Evolutionary conservation across 768 basidiomycete species (phyloP).

Genomic region (Coprinopsis cinerea): DNA sequence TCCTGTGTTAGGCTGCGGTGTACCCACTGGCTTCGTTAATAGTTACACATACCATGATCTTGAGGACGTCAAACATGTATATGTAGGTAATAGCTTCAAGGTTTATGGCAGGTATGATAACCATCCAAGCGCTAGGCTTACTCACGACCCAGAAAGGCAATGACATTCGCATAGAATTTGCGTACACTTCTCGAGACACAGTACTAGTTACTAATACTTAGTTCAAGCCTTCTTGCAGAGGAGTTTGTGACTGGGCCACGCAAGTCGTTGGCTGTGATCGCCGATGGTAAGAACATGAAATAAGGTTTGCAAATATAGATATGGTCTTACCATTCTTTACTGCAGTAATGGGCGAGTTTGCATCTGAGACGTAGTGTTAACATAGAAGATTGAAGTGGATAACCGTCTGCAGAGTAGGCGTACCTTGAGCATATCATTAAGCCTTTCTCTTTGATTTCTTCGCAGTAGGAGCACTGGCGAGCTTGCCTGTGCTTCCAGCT

Average conservation of each 20-base stretch:
- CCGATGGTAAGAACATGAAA: neutral
- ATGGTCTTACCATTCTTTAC: neutral
- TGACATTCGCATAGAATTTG: neutral
- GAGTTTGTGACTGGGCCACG: neutral
- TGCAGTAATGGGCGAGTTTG: neutral
- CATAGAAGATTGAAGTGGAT: no score
- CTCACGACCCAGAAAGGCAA: neutral
- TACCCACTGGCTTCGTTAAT: no score
- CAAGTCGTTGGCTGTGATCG: neutral
- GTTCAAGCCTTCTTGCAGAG: slow-evolving; percentile 1
- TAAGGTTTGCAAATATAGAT: neutral
- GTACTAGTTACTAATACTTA: neutral
- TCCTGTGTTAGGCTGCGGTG: no score
- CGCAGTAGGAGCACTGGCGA: neutral
- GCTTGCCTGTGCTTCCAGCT: neutral
- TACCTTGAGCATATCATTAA: slow-evolving; percentile 2
- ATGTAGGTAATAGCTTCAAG: no score
- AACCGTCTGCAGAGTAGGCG: neutral
- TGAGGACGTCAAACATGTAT: no score
- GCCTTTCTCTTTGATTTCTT: neutral
- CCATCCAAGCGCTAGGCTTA: no score
- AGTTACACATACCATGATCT: no score
- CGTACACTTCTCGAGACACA: neutral
- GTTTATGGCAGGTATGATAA: no score
- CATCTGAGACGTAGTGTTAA: neutral